phyloP scores from a whole-genome alignment of 139 green algal genomes.

The Protoeuglena noctilucae region DNA sequence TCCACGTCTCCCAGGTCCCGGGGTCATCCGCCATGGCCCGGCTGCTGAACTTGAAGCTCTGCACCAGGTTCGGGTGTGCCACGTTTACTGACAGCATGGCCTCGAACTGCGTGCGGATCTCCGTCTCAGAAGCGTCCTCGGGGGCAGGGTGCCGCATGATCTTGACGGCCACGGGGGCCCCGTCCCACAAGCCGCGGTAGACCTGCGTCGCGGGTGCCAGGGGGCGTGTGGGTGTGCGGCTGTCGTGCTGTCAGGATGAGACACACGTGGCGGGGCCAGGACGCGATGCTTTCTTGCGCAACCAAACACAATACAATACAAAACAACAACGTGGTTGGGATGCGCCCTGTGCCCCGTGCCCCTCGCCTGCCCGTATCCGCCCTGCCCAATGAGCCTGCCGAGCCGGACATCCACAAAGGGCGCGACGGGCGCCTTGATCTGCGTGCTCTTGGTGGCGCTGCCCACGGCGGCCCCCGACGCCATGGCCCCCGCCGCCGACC shows the following conservation, averaged over 20 bases:
- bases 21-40: slow-evolving; percentile 1
- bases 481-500: neutral
- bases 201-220: too few species aligned
- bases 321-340: too few species aligned
- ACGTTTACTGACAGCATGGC: slow-evolving; percentile 11
- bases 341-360: too few species aligned
- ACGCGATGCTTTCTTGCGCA: too few species aligned
- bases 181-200: neutral
- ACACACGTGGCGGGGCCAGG: too few species aligned
- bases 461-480: too few species aligned
- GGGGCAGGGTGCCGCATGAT: neutral
- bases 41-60: neutral
- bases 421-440: too few species aligned
- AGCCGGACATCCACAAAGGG: neutral
- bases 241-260: too few species aligned
- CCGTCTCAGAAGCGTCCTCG: neutral
- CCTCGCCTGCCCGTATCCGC: neutral
- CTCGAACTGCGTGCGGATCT: too few species aligned
- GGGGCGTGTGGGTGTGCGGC: too few species aligned
- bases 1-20: slow-evolving; percentile 15
- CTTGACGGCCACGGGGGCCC: neutral
- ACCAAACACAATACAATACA: too few species aligned
- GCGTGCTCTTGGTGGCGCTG: too few species aligned
- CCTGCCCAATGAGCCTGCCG: neutral
- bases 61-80: slow-evolving; percentile 19